Evolutionary conservation across 2,329 filamentous ascomycete species (phyloP).

Genomic region (Pseudocercospora cruenta): DNA sequence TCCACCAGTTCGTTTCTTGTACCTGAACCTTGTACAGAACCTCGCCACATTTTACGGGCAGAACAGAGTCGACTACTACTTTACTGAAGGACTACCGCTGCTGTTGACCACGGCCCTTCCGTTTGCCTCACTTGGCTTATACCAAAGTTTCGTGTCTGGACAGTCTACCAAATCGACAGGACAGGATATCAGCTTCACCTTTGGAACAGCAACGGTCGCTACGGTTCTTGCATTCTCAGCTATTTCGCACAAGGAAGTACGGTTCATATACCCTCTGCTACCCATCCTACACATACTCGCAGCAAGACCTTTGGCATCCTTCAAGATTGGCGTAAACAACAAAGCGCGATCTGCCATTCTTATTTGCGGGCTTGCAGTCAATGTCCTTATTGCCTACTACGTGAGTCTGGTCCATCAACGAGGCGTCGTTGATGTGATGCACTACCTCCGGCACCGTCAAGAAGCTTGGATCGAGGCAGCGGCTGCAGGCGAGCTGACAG

Average conservation of each 20-base stretch:
- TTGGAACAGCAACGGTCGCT: constrained; percentile 61
- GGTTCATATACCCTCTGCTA: constrained; percentile 92
- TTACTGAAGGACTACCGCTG: constrained; percentile 85
- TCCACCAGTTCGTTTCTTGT: constrained; percentile 81
- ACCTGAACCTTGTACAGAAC: constrained; percentile 87
- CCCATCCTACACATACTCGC: constrained; percentile 83
- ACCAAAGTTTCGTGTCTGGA: constrained; percentile 40
- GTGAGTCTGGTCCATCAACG: constrained; percentile 77
- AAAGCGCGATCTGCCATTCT: constrained; percentile 56
- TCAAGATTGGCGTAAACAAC: constrained; percentile 48
- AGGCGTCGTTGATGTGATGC: constrained; percentile 74
- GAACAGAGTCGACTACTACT: constrained; percentile 91
- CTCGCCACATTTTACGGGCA: constrained; percentile 90
- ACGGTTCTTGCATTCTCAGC: constrained; percentile 69
- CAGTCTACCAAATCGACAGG: constrained; percentile 2
- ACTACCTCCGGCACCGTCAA: constrained; percentile 70
- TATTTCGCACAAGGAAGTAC: constrained; percentile 94
- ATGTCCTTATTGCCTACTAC: constrained; percentile 73
- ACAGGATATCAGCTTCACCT: constrained; percentile 45
- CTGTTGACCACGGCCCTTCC: constrained; percentile 82
- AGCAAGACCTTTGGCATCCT: constrained; percentile 66
- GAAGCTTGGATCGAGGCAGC: constrained; percentile 28
- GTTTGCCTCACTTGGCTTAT: constrained; percentile 70
- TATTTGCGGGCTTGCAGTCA: constrained; percentile 61
- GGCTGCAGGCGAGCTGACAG: not conserved